Evolutionary conservation across 2,329 filamentous ascomycete genomes (phyloP), one percentile per base, ranked within the genome.

Genomic region (Scedosporium dehoogii): DNA sequence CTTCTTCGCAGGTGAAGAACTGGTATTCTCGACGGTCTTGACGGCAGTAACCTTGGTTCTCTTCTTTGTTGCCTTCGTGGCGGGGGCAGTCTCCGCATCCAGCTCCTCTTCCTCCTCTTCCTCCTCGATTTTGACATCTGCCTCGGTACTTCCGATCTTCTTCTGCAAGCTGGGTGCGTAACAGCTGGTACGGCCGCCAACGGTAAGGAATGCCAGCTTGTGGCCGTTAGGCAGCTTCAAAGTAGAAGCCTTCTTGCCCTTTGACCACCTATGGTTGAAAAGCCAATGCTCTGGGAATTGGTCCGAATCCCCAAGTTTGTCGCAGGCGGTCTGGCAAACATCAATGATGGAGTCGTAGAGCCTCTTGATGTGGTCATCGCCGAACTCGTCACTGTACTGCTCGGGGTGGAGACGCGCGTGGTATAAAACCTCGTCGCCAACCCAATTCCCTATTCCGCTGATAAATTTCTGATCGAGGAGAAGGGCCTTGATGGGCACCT

Each of bases 391-490:
- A 74, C 88, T 91, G 75, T 96, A 96, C 72, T 96, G 91, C 72
- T 97, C 93, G 0, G 94, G 94, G 67, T 99, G 93, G 16, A 97
- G 82, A 59, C 83, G 86, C 4, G 94, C 89, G 68, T 97, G 88
- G 70, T 92, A 99, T 60, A 99, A 78, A 6, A 96, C 87, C 73
- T 99, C 94, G 71, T 99, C 94, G 0, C 88, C 92, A 61, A 99
- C 93, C 93, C 93, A 99, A 71, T 97, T 97, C 0, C 94, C 94
- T 65, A 99, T 90, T 6, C 94, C 94, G 69, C 90, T 94, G 65
- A 97, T 89, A 71, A 89, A 89, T 18, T 85, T 82, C 74, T 99
- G 94, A 71, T 97, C 91, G 3, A 97, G 80, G 12, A 99, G 78
- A 21, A 97, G 79, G 0, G 92, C 90, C 73, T 97, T 97, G 66